phyloP scores from a whole-genome alignment of 169 alveolate species.

The Plasmodium blacklocki region DNA sequence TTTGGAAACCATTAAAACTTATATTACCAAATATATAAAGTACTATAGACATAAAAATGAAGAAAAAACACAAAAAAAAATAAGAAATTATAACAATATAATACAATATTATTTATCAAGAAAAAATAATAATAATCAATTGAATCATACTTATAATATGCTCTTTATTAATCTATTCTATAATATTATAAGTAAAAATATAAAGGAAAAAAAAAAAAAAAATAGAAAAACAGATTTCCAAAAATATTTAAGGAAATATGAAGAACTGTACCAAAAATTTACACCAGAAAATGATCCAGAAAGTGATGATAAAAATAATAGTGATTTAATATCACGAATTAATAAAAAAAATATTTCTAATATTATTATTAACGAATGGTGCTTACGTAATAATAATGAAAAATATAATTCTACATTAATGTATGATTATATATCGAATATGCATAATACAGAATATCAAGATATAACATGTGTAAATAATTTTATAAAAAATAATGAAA shows the following conservation, averaged over 20 bases:
- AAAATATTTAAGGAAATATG: constrained; percentile 42
- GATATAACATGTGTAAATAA: constrained; percentile 45
- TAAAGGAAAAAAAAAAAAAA: constrained; percentile 2
- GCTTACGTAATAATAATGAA: constrained; percentile 28
- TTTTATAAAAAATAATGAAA: constrained; percentile 69
- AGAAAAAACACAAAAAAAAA: no score
- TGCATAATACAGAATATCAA: constrained; percentile 69
- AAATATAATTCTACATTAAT: constrained; percentile 49
- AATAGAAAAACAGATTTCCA: constrained; percentile 20
- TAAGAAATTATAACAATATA: no score
- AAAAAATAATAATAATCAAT: no score
- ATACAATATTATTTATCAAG: no score
- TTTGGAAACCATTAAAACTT: no score
- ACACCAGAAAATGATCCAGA: constrained; percentile 26
- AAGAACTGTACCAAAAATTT: constrained; percentile 68
- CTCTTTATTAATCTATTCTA: no score
- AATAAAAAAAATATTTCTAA: constrained; percentile 2
- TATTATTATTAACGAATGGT: constrained; percentile 49
- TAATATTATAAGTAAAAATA: not conserved
- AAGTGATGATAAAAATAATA: constrained; percentile 12
- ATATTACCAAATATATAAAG: no score
- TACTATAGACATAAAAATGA: no score
- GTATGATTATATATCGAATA: constrained; percentile 58
- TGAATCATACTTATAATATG: no score
- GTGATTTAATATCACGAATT: constrained; percentile 11